Percentiles rank a stretch among this genome's conserved stretches.
Conservation (phyloP, 371 early-diverging fungal genomes). For the Gilbertella persicaria region DNA sequence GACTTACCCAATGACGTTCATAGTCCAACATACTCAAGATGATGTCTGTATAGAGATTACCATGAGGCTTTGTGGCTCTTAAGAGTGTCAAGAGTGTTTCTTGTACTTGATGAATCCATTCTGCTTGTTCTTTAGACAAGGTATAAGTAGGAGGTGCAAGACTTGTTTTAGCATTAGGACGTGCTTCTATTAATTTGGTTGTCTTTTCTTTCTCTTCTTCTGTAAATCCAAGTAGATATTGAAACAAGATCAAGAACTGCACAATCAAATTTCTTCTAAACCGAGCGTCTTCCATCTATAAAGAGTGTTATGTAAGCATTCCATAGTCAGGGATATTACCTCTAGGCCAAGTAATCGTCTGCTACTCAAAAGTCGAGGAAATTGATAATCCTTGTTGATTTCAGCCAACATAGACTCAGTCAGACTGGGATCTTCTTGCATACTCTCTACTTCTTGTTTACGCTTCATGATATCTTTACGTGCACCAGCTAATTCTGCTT, state of each 20-base stretch:
- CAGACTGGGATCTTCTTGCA: conserved; percentile 33
- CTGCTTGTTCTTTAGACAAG: conserved; percentile 35
- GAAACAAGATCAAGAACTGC: conserved; percentile 74
- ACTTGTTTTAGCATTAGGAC: conserved; percentile 37
- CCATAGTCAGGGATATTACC: conserved; percentile 31
- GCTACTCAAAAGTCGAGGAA: conserved; percentile 77
- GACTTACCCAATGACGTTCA: conserved; percentile 46
- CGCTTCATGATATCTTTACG: conserved; percentile 21
- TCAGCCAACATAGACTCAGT: conserved; percentile 34
- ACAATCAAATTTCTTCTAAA: conserved; percentile 80
- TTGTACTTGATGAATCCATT: conserved; percentile 35
- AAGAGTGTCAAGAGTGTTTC: conserved; percentile 27
- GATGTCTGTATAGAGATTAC: conserved; percentile 47
- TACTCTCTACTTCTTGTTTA: conserved; percentile 6
- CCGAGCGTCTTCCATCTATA: conserved; percentile 61
- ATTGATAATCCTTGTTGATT: conserved; percentile 56
- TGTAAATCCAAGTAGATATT: conserved; percentile 57
- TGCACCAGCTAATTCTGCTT: conserved; percentile 36
- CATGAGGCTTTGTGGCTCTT: conserved; percentile 44
- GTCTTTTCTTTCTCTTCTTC: conserved; percentile 40
- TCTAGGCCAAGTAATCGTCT: conserved; percentile 70
- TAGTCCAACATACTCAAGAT: conserved; percentile 37
- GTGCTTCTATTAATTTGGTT: conserved; percentile 29
- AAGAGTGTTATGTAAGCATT: too few species aligned
- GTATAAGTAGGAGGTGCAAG: conserved; percentile 34